These are phyloP conservation scores for Madurella mycetomatis DNA, from an alignment of 2,329 filamentous ascomycete species.

Conservation along the genomic window DNA sequence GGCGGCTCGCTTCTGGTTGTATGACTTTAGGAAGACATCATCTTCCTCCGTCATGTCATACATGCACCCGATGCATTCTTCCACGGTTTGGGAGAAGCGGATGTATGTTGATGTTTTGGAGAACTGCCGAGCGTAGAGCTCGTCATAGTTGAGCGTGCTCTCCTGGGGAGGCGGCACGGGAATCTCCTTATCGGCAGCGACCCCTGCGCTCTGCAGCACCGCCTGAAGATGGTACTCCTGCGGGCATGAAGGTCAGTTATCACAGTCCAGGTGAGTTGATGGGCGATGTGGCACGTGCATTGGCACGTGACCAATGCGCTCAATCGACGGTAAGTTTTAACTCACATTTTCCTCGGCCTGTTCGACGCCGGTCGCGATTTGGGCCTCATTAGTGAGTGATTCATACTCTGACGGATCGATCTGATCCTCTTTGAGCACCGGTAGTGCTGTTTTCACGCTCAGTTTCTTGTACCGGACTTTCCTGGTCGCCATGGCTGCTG, in stretches of 20 bases:
- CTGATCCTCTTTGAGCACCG: constrained; percentile 83
- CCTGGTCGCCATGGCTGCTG: constrained; percentile 56
- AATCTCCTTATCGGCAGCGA: constrained; percentile 57
- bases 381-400: constrained; percentile 71
- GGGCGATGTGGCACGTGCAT: constrained; percentile 39
- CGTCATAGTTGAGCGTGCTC: constrained; percentile 76
- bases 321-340: constrained; percentile 35
- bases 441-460: constrained; percentile 82
- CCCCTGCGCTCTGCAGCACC: constrained; percentile 57
- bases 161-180: constrained; percentile 61
- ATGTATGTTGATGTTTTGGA: constrained; percentile 89
- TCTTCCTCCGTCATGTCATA: constrained; percentile 97
- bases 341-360: constrained; percentile 95
- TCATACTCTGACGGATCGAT: constrained; percentile 85
- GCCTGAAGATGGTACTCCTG: constrained; percentile 96
- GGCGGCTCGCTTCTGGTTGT: constrained; percentile 71
- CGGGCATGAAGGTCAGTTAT: constrained; percentile 31
- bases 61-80: constrained; percentile 83
- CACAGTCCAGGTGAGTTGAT: background rate
- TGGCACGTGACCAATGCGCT: constrained; percentile 43
- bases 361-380: constrained; percentile 95
- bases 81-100: constrained; percentile 94
- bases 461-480: constrained; percentile 86
- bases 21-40: constrained; percentile 73
- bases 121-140: constrained; percentile 75